These are phyloP conservation scores for Filosporella fistucella DNA, from an alignment of 495 filamentous ascomycete genomes.

Conservation along the genomic window DNA sequence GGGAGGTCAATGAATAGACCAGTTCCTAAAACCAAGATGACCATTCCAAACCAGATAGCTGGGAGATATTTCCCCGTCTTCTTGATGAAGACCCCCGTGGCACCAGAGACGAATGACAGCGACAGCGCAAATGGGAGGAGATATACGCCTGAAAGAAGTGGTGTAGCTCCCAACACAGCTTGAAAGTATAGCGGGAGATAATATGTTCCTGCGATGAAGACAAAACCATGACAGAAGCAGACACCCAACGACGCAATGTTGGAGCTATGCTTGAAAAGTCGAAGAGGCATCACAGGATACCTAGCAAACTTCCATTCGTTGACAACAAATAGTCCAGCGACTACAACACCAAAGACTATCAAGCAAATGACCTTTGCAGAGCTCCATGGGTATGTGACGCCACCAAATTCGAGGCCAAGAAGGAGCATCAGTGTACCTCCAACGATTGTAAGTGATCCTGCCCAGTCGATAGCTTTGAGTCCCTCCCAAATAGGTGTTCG, in stretches of 20 bases:
- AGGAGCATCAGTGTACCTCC: conserved; percentile 80
- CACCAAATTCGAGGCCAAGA: conserved; percentile 75
- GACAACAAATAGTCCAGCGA: conserved; percentile 57
- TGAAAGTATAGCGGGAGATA: conserved; percentile 80
- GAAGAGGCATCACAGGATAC: conserved; percentile 73
- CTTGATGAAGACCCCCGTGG: conserved; percentile 64
- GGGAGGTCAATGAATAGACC: conserved; percentile 62
- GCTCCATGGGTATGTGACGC: conserved; percentile 68
- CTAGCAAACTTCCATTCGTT: conserved; percentile 70
- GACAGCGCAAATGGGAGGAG: conserved; percentile 69
- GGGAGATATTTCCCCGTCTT: conserved; percentile 59
- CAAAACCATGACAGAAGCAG: conserved; percentile 62
- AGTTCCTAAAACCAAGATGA: conserved; percentile 56
- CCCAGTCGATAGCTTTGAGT: conserved; percentile 72
- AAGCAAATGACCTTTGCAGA: conserved; percentile 74
- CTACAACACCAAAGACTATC: conserved; percentile 66
- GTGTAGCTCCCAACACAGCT: conserved; percentile 64
- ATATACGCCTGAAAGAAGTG: conserved; percentile 76
- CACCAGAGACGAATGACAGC: conserved; percentile 61
- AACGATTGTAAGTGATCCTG: conserved; percentile 63
- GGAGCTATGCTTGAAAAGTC: conserved; percentile 56
- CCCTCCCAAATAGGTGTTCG: conserved; percentile 67
- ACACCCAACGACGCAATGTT: conserved; percentile 54
- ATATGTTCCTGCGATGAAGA: conserved; percentile 72
- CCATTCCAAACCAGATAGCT: conserved; percentile 51